Evolutionary conservation across 164 flowering plant genomes (phyloP).

Genomic region (Cinnamomum chago): DNA sequence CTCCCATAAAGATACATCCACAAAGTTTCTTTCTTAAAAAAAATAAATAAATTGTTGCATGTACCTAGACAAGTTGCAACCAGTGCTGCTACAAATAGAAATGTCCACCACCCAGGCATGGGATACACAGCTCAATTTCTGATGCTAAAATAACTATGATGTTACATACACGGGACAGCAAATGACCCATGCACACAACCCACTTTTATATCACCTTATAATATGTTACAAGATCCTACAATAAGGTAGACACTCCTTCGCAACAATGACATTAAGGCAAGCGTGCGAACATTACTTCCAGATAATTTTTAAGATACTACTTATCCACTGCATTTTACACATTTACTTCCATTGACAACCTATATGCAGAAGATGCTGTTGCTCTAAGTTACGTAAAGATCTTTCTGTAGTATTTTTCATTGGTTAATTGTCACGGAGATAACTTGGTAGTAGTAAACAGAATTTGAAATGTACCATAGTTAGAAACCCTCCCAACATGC

Average conservation of each 20-base stretch:
- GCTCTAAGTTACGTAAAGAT: not conserved
- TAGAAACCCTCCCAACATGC: conserved; percentile 32
- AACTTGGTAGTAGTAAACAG: not conserved
- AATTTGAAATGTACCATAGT: conserved; percentile 12
- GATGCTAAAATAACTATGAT: not conserved
- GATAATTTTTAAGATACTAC: not conserved
- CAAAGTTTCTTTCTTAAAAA: no score
- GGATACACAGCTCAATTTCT: no score
- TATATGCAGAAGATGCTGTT: no score
- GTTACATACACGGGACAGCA: not conserved
- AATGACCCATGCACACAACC: not conserved
- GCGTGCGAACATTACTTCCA: not conserved
- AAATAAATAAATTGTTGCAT: not conserved
- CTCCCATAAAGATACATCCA: no score
- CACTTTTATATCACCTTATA: not conserved
- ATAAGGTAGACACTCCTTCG: not conserved
- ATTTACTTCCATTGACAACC: no score
- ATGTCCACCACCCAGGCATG: not conserved
- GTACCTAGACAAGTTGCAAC: not conserved
- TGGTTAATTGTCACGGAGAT: not conserved
- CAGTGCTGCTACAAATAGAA: not conserved
- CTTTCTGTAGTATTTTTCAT: not conserved
- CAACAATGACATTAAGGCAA: not conserved
- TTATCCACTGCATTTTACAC: not conserved
- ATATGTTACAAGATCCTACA: not conserved